Conservation (phyloP, 179 eudicot species). For the Silene vulgaris region DNA sequence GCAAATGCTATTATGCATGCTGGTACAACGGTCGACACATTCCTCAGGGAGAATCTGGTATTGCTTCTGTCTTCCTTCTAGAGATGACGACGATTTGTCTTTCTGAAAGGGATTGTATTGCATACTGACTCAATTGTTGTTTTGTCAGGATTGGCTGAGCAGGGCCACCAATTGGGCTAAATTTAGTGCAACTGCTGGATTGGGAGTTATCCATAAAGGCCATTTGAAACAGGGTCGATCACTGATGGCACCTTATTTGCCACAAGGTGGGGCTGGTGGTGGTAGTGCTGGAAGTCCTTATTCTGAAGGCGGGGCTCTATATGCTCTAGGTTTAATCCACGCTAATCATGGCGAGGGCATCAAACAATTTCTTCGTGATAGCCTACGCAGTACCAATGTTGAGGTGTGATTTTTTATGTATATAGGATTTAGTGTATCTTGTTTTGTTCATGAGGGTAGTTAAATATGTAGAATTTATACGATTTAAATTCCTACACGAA, state of each 20-base stretch:
- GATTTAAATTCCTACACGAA: neutral
- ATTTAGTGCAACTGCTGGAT: slow-evolving; percentile 94
- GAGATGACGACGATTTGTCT: neutral
- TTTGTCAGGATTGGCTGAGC: slow-evolving; percentile 83
- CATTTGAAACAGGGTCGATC: slow-evolving; percentile 93
- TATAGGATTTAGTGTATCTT: neutral
- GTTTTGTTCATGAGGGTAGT: neutral
- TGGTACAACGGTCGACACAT: slow-evolving; percentile 96
- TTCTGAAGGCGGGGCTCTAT: slow-evolving; percentile 95
- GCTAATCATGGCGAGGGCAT: slow-evolving; percentile 99
- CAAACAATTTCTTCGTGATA: slow-evolving; percentile 88
- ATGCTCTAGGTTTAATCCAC: slow-evolving; percentile 95
- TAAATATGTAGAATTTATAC: neutral
- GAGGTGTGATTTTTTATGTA: slow-evolving; percentile 50
- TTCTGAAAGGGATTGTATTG: neutral
- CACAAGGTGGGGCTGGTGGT: slow-evolving; percentile 84
- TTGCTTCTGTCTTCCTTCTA: neutral
- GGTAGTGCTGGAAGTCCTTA: slow-evolving; percentile 76
- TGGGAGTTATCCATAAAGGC: slow-evolving; percentile 90
- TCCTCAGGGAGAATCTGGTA: slow-evolving; percentile 93
- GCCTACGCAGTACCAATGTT: slow-evolving; percentile 74
- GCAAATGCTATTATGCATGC: slow-evolving; percentile 99
- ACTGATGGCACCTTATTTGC: slow-evolving; percentile 90
- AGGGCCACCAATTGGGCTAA: slow-evolving; percentile 96
- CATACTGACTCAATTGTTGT: slow-evolving; percentile 1